These are phyloP conservation scores for Lactarius deliciosus DNA, from an alignment of 768 basidiomycete species.

Conservation along the genomic window DNA sequence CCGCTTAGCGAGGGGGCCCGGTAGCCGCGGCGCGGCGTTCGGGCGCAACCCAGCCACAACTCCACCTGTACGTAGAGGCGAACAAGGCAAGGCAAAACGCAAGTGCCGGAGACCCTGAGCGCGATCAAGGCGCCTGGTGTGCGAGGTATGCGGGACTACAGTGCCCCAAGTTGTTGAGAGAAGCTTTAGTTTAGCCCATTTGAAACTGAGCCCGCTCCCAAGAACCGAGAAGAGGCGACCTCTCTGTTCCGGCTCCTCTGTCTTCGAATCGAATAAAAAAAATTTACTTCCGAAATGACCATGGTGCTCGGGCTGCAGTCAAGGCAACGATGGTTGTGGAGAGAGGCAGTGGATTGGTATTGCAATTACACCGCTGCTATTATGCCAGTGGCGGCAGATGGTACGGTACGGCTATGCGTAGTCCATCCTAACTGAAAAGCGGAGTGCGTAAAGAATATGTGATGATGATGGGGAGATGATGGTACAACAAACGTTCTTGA, in stretches of 20 bases:
- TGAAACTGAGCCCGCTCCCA: not conserved
- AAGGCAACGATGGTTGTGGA: not conserved
- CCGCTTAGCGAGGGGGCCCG: not conserved
- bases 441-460: not conserved
- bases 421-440: constrained; percentile 20
- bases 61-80: not conserved
- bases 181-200: not conserved
- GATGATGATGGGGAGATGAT: constrained; percentile 5
- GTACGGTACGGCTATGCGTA: constrained; percentile 24
- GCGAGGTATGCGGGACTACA: not conserved
- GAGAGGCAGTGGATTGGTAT: constrained; percentile 3
- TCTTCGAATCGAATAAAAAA: not conserved
- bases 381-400: not conserved
- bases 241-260: not conserved
- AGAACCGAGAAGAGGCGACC: not conserved
- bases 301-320: not conserved
- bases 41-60: constrained; percentile 5
- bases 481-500: constrained; percentile 22
- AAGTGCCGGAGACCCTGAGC: not conserved
- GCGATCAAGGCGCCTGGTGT: not conserved
- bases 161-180: no score
- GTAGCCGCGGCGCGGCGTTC: not conserved
- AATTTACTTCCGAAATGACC: not conserved
- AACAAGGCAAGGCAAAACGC: not conserved
- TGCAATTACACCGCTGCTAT: constrained; percentile 22